phyloP scores from a whole-genome alignment of 2,329 filamentous ascomycete genomes.

The Alternaria infectoria region DNA sequence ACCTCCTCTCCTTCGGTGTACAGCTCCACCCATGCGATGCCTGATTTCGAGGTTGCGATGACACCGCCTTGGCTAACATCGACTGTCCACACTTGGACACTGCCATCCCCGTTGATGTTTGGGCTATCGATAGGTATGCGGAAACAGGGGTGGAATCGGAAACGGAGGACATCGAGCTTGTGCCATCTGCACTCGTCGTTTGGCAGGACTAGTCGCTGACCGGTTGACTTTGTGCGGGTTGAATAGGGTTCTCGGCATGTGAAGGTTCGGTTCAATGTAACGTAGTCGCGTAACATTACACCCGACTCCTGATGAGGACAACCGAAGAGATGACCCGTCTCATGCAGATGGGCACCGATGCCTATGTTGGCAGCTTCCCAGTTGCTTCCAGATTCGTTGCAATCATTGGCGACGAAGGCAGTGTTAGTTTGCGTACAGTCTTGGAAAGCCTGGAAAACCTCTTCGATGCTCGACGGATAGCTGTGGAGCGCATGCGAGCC shows the following conservation, averaged over 20 bases:
- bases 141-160: constrained; percentile 91
- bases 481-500: constrained; percentile 91
- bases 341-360: constrained; percentile 90
- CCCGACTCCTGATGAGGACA: constrained; percentile 88
- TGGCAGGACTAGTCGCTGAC: constrained; percentile 71
- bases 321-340: constrained; percentile 87
- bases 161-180: constrained; percentile 84
- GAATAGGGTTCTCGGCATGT: constrained; percentile 81
- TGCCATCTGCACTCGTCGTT: constrained; percentile 93
- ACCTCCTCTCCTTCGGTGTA: constrained; percentile 79
- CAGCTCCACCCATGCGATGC: constrained; percentile 85
- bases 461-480: constrained; percentile 87
- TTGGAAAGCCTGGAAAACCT: constrained; percentile 85
- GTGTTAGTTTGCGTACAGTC: constrained; percentile 91
- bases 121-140: constrained; percentile 75
- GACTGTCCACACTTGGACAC: constrained; percentile 84
- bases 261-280: constrained; percentile 83
- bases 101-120: constrained; percentile 67
- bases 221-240: constrained; percentile 83
- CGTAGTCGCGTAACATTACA: constrained; percentile 91
- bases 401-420: constrained; percentile 80
- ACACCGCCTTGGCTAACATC: constrained; percentile 78
- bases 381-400: constrained; percentile 82
- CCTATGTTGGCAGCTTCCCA: constrained; percentile 97
- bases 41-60: constrained; percentile 80